Evolutionary conservation across 805 yeast genomes (phyloP).

Genomic region (Zygoascus tannicola): DNA sequence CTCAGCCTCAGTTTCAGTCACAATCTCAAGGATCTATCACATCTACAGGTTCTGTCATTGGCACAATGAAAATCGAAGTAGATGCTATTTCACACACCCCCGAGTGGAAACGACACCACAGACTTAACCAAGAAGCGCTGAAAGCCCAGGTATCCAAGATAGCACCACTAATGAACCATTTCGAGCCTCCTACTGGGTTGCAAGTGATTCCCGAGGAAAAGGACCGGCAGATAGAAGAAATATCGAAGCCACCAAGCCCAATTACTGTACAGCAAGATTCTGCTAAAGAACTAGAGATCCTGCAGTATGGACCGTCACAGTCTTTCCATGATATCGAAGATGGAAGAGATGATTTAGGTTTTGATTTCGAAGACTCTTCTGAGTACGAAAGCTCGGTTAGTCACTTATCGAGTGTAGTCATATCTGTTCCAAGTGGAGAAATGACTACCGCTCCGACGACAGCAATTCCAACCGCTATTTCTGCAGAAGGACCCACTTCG

Average conservation of each 20-base stretch:
- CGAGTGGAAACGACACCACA: constrained; percentile 11
- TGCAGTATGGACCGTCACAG: neutral
- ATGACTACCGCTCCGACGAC: neutral
- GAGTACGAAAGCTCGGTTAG: neutral
- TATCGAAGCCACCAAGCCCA: neutral
- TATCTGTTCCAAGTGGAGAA: neutral
- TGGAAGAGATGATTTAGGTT: no score
- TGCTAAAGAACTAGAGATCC: neutral
- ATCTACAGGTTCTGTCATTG: neutral
- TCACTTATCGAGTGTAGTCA: neutral
- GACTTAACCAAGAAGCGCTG: neutral
- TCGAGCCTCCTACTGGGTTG: neutral
- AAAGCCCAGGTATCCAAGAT: neutral
- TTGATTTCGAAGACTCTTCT: neutral
- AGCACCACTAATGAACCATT: constrained; percentile 1
- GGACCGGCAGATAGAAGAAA: neutral
- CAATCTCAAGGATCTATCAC: neutral
- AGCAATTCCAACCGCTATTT: neutral
- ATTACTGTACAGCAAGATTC: neutral
- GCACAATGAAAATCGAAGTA: constrained; percentile 7
- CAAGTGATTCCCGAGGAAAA: neutral
- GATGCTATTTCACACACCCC: constrained; percentile 5
- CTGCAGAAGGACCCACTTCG: neutral
- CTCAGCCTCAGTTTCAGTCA: no score
- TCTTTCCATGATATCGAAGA: neutral